Conservation (phyloP, 768 basidiomycete species). For the Macrocybe gigantea region DNA sequence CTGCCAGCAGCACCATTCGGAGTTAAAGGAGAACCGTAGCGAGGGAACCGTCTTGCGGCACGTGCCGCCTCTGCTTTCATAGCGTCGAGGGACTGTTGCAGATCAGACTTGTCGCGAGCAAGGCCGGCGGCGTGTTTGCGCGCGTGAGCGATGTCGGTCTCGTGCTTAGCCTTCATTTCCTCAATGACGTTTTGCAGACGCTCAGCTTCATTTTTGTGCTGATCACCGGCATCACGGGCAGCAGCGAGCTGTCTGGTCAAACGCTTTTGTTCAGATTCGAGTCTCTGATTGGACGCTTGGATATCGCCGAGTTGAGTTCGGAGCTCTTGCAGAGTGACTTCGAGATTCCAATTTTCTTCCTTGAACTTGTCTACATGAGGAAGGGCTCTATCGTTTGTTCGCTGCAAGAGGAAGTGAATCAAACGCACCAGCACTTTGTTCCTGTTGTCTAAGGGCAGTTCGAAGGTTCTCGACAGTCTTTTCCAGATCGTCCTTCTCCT, state of each 20-base stretch:
- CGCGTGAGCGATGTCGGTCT: constrained; percentile 90
- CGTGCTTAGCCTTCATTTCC: constrained; percentile 85
- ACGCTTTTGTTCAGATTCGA: constrained; percentile 81
- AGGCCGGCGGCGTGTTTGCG: constrained; percentile 83
- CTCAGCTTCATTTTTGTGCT: constrained; percentile 83
- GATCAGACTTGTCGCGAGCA: constrained; percentile 87
- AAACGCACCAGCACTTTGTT: constrained; percentile 68
- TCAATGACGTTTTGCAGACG: constrained; percentile 56
- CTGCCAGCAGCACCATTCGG: constrained; percentile 44
- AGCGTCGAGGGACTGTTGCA: constrained; percentile 75
- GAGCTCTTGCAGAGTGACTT: constrained; percentile 87
- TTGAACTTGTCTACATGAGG: constrained; percentile 75
- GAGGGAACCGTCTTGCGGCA: constrained; percentile 53
- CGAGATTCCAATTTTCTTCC: constrained; percentile 99
- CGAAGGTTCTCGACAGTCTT: constrained; percentile 70
- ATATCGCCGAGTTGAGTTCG: constrained; percentile 63
- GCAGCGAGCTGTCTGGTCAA: constrained; percentile 68
- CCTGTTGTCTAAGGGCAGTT: constrained; percentile 70
- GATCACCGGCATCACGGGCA: constrained; percentile 71
- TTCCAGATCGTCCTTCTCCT: constrained; percentile 88
- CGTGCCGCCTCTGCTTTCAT: constrained; percentile 69
- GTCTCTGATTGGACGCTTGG: constrained; percentile 57
- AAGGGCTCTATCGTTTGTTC: constrained; percentile 3
- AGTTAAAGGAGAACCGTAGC: constrained; percentile 70
- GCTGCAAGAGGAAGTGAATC: background rate